Conservation (phyloP, 1,284 basidiomycete genomes). For the Tremellales sp. region DNA sequence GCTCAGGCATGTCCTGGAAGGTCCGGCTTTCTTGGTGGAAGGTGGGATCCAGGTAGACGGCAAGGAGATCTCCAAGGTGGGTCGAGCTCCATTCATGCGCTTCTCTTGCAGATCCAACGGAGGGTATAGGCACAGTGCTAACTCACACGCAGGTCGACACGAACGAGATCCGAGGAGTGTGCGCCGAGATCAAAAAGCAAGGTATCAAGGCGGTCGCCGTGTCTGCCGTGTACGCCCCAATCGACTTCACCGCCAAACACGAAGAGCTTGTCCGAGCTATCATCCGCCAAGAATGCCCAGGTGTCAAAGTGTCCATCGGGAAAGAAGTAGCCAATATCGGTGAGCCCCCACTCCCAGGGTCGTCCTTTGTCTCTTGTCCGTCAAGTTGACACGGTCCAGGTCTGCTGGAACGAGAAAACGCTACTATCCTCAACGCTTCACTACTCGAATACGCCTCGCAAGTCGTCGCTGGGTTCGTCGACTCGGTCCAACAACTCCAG, state of each 20-base stretch:
- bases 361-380: slow-evolving; percentile 9
- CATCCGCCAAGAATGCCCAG: slow-evolving; percentile 23
- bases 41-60: slow-evolving; percentile 41
- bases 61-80: slow-evolving; percentile 18
- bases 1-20: slow-evolving; percentile 27
- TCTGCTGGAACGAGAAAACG: slow-evolving; percentile 61
- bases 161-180: slow-evolving; percentile 27
- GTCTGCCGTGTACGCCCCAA: slow-evolving; percentile 33
- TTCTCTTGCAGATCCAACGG: background rate
- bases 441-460: slow-evolving; percentile 55
- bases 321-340: slow-evolving; percentile 37
- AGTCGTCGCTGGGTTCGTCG: slow-evolving; percentile 56
- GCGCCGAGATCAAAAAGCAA: slow-evolving; percentile 26
- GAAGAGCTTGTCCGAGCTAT: slow-evolving; percentile 34
- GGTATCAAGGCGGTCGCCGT: slow-evolving; percentile 34
- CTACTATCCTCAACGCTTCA: slow-evolving; percentile 59
- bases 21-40: slow-evolving; percentile 25
- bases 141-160: slow-evolving; percentile 22
- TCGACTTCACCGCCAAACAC: slow-evolving; percentile 29
- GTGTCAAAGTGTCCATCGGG: slow-evolving; percentile 21
- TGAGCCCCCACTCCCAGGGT: slow-evolving; percentile 13
- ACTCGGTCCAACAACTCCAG: slow-evolving; percentile 52
- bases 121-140: background rate
- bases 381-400: slow-evolving; percentile 38
- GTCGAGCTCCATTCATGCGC: too few relatives aligned